A percentile compares a stretch with the other conserved stretches of the same genome.
phyloP scores from a whole-genome alignment of 495 filamentous ascomycete species.

The Penicillium diatomitis region DNA sequence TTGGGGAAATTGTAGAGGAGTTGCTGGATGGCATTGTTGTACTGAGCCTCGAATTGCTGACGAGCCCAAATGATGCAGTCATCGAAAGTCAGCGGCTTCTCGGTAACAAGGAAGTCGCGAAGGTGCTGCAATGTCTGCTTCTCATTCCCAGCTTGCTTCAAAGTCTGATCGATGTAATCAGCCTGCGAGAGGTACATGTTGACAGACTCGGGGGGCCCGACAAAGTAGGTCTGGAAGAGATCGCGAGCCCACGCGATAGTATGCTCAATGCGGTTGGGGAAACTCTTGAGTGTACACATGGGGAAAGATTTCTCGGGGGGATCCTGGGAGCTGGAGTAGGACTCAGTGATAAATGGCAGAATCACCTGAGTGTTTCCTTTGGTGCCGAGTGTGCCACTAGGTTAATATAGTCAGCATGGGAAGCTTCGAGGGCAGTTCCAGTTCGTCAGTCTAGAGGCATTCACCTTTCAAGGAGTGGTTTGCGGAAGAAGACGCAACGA shows the following conservation, averaged over 20 bases:
- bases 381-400: slow-evolving; percentile 82
- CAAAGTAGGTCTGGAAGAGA: slow-evolving; percentile 87
- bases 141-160: slow-evolving; percentile 94
- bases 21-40: slow-evolving; percentile 95
- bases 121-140: slow-evolving; percentile 90
- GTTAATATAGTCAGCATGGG: background rate
- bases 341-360: slow-evolving; percentile 84
- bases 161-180: slow-evolving; percentile 78
- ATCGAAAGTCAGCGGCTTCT: slow-evolving; percentile 87
- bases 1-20: slow-evolving; percentile 96
- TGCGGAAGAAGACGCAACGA: slow-evolving; percentile 97
- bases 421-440: background rate
- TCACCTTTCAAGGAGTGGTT: slow-evolving; percentile 76
- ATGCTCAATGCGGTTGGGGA: slow-evolving; percentile 98
- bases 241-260: slow-evolving; percentile 98
- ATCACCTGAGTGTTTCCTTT: slow-evolving; percentile 98
- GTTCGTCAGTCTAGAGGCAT: background rate
- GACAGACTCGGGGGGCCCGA: slow-evolving; percentile 86
- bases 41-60: slow-evolving; percentile 89
- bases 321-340: slow-evolving; percentile 97
- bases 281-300: slow-evolving; percentile 95
- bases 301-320: slow-evolving; percentile 98
- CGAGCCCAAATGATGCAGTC: slow-evolving; percentile 95
- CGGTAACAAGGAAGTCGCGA: slow-evolving; percentile 81
- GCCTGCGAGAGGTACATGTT: slow-evolving; percentile 90